Evolutionary conservation across 306 rosid genomes (phyloP), one percentile per base, ranked within the genome.

Genomic region (Ziziphus jujuba): DNA sequence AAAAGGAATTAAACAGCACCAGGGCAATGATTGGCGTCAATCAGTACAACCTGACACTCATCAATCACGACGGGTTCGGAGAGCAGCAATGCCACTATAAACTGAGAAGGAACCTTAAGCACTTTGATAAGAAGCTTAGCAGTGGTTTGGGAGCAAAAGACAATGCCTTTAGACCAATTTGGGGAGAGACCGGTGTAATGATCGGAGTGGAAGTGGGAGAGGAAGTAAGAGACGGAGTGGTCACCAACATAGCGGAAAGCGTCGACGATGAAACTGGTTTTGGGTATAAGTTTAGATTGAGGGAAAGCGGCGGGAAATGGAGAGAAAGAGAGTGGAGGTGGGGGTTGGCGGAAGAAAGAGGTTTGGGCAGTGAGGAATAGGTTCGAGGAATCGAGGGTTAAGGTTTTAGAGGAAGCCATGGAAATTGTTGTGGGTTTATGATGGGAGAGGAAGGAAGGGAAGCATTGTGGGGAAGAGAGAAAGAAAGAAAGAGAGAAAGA

Each of bases 151-250:
- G 98, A 92, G 83, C 92, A 92, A 68, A 69, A 92, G 61, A 92
- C 67, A 44, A 92, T 20, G 57, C 98, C 98, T 70, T 55, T 78
- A 49, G 82, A 81, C 98, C 98, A 92, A 58, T 56, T 61, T 63
- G 85, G 33, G 74, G 85, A 50, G 79, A 92, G 98, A 43, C 92
- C 95, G 44, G 77, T 5, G 77, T 92, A 92, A 84, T 89, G 98
- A 35, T 92, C 98, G 57, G 95, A 89, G 84, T 92, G 98, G 81
- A 89, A 92, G 64, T 92, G 96, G 68, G 98, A 85, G 63, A 92
- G 98, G 82, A 92, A 92, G 86, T 89, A 89, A 49, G 96, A 71
- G 63, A 80, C 69, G 59, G 91, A 87, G 78, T 51, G 77, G 28
- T 72, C 74, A 34, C 83, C 87, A 36, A 92, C 78, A 55, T 75